Base-by-base conservation (phyloP, 2,329 filamentous ascomycete genomes). In the Furcasterigmium sp. region DNA sequence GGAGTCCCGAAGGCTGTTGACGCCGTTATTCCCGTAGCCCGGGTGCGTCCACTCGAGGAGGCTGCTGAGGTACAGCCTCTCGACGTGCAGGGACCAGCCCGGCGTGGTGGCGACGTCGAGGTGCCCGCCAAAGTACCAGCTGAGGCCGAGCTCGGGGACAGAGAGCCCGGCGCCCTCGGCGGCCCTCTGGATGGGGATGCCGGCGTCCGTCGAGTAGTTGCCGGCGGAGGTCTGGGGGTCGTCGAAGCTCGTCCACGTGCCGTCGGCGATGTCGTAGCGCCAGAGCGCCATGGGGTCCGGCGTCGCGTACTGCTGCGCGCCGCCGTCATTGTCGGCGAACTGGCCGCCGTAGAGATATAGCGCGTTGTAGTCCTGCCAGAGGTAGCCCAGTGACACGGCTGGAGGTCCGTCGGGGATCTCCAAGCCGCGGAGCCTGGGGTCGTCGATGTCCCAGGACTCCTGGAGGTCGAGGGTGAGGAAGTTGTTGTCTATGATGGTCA, bases 111-210 rank as follows among this genome's bases (percentile, higher is more conserved):
- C 65, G 55, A 63, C 57, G 57, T 91, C 85, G 6, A 87, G 65
- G 60, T 90, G 86, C 0, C 86, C 86, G 20, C 85, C 86, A 61
- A 91, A 91, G 59, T 88, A 91, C 71, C 81, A 91, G 25, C 83
- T 87, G 37, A 84, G 64, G 0, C 85, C 85, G 1, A 89, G 64
- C 42, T 82, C 78, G 1, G 84, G 78, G 1, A 90, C 79, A 21
- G 80, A 85, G 13, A 87, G 63, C 1, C 84, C 84, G 10, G 86
- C 84, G 7, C 86, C 86, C 58, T 91, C 86, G 2, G 85, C 84
- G 3, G 84, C 75, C 37, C 85, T 71, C 56, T 89, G 81, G 3
- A 91, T 72, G 1, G 75, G 63, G 17, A 73, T 62, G 17, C 72
- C 72, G 9, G 68, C 75, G 0, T 64, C 64, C 18, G 78, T 76